Conservation (phyloP, 208 protist species). For the Trypanosoma lewisi region DNA sequence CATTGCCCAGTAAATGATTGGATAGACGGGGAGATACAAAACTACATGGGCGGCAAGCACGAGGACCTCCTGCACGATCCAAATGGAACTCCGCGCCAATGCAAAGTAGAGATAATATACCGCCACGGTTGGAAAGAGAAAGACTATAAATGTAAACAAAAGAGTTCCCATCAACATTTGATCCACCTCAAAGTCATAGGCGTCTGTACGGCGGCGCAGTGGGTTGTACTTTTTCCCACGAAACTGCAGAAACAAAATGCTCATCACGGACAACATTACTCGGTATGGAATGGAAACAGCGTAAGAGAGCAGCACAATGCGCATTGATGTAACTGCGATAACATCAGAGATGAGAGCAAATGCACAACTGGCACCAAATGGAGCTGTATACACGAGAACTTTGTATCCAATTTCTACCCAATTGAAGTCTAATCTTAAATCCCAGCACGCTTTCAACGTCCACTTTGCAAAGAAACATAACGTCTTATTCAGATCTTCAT, state of each 20-base stretch:
- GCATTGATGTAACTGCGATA: constrained; percentile 71
- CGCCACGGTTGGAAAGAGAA: constrained; percentile 89
- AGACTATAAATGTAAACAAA: constrained; percentile 85
- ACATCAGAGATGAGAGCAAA: constrained; percentile 79
- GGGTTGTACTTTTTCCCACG: constrained; percentile 91
- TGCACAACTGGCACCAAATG: constrained; percentile 78
- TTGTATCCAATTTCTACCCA: constrained; percentile 61
- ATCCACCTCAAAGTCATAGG: constrained; percentile 84
- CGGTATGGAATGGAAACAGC: constrained; percentile 72
- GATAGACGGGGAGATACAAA: constrained; percentile 66
- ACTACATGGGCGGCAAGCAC: constrained; percentile 48
- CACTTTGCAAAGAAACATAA: constrained; percentile 77
- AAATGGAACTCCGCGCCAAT: constrained; percentile 54
- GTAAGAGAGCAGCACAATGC: constrained; percentile 79
- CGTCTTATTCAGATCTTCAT: constrained; percentile 88
- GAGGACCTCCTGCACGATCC: constrained; percentile 53
- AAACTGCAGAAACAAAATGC: constrained; percentile 82
- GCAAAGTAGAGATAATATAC: constrained; percentile 94
- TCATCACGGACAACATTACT: constrained; percentile 40
- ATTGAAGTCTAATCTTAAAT: constrained; percentile 47
- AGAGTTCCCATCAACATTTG: constrained; percentile 92
- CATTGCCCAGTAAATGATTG: constrained; percentile 51
- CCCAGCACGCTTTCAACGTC: constrained; percentile 63
- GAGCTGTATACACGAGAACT: constrained; percentile 52
- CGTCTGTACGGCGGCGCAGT: constrained; percentile 89